Evolutionary conservation across 2,329 filamentous ascomycete species (phyloP), one percentile per base, ranked within the genome.

Genomic region (Cadophora sp.): DNA sequence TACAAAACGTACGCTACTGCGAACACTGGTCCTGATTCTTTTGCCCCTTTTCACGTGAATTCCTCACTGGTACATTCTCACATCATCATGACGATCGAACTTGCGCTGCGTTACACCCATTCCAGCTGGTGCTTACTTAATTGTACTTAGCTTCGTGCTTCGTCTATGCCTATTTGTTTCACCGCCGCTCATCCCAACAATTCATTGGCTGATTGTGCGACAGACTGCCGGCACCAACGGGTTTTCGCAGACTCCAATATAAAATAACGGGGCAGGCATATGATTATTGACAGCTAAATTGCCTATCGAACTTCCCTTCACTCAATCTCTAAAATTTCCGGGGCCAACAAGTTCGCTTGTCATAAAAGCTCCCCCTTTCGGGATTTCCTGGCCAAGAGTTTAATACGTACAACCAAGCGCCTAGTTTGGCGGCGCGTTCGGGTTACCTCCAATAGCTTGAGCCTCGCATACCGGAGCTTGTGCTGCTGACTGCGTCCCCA

Each of bases 21-120:
- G n/a, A n/a, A n/a, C n/a, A n/a, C n/a, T n/a, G n/a, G 11, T 13
- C n/a, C 18, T 33, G 18, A 4, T 6, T 22, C 33, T 13, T 45
- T 14, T 36, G n/a, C 33, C 3, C 51, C n/a, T 20, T 39, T 39
- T 56, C 53, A 56, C 53, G 53, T 56, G 8, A 39, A 56, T 18
- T 13, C 20, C n/a, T 56, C 53, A 9, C 53, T 39, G 20, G 11
- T 22, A 2, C 9, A 56, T 39, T 39, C 53, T 56, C 53, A 56
- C 53, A 39, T 56, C 53, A 56, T 56, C 53, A 39, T 14, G 53
- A 56, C 4, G 33, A 27, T 53, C 51, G 16, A 33, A 36, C 27
- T 55, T 30, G 16, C 50, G 51, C 51, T 14, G 24, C 53, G 33
- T 56, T 39, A 33, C 14, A 39, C 53, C 20, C 5, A 36, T 22